phyloP scores from a whole-genome alignment of 129 eudicot species.

The Tagetes patula region DNA sequence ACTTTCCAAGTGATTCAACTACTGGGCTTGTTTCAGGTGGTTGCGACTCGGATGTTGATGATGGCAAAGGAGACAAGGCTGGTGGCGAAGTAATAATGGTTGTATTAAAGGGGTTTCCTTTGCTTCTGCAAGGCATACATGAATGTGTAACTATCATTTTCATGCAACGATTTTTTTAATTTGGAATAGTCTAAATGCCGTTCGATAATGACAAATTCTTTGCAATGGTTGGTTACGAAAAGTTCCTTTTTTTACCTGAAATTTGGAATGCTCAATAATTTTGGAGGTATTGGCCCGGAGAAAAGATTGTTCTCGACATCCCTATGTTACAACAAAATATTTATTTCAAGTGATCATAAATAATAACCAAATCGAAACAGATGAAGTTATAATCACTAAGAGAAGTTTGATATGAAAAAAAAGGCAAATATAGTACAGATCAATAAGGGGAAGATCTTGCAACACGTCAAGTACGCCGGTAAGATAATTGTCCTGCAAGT shows the following conservation, averaged over 20 bases:
- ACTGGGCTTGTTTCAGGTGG: conserved; percentile 48
- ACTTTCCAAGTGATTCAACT: conserved; percentile 37
- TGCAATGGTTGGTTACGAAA: neutral
- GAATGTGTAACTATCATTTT: conserved; percentile 6
- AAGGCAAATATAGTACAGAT: conserved; percentile 50
- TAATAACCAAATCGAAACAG: neutral
- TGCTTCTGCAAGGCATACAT: conserved; percentile 47
- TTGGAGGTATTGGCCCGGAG: conserved; percentile 88
- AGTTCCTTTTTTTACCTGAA: conserved; percentile 57
- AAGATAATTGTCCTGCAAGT: conserved; percentile 76
- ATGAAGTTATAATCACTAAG: neutral
- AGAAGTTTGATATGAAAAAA: conserved; percentile 7
- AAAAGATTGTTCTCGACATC: conserved; percentile 80
- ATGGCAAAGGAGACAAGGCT: conserved; percentile 43
- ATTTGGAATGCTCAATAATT: conserved; percentile 61
- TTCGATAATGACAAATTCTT: neutral
- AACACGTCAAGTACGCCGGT: conserved; percentile 67
- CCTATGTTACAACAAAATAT: conserved; percentile 44
- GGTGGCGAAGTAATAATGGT: conserved; percentile 69
- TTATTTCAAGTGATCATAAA: conserved; percentile 3
- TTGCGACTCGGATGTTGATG: conserved; percentile 47
- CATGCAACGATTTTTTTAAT: neutral
- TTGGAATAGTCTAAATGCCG: neutral
- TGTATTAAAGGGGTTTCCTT: conserved; percentile 89
- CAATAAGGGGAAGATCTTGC: conserved; percentile 71